phyloP scores from a whole-genome alignment of 2,329 filamentous ascomycete species.

The Ceratocystis huliohia region DNA sequence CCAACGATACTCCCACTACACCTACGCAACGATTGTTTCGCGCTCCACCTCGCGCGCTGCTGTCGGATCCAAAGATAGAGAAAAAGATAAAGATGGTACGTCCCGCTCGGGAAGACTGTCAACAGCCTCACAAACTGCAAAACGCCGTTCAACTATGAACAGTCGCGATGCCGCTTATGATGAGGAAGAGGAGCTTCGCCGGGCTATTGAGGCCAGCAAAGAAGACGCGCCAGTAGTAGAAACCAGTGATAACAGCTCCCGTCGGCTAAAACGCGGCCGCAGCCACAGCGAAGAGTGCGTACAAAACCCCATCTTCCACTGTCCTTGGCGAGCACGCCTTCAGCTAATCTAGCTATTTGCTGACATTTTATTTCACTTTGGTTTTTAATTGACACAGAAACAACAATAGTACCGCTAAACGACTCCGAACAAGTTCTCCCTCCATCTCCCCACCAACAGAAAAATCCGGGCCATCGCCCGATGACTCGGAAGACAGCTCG shows the following conservation, averaged over 20 bases:
- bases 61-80: slow-evolving; percentile 33
- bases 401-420: slow-evolving; percentile 53
- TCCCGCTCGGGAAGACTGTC: slow-evolving; percentile 45
- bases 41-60: slow-evolving; percentile 47
- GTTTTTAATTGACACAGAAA: slow-evolving; percentile 39
- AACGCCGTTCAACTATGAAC: slow-evolving; percentile 92
- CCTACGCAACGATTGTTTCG: slow-evolving; percentile 46
- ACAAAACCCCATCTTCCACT: not conserved
- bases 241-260: slow-evolving; percentile 39
- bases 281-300: slow-evolving; percentile 93
- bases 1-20: slow-evolving; percentile 54
- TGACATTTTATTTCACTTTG: slow-evolving; percentile 10
- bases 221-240: slow-evolving; percentile 51
- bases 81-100: slow-evolving; percentile 44
- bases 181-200: slow-evolving; percentile 77
- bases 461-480: slow-evolving; percentile 36
- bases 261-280: slow-evolving; percentile 64
- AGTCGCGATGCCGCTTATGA: slow-evolving; percentile 91
- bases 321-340: too few relatives aligned
- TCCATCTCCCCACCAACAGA: slow-evolving; percentile 48
- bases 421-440: slow-evolving; percentile 69
- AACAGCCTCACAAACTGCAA: slow-evolving; percentile 47
- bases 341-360: not conserved
- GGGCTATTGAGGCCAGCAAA: slow-evolving; percentile 91
- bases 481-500: slow-evolving; percentile 62